These are phyloP conservation scores for Fragaria ananassa DNA, from an alignment of 306 rosid genomes.

Conservation along the genomic window DNA sequence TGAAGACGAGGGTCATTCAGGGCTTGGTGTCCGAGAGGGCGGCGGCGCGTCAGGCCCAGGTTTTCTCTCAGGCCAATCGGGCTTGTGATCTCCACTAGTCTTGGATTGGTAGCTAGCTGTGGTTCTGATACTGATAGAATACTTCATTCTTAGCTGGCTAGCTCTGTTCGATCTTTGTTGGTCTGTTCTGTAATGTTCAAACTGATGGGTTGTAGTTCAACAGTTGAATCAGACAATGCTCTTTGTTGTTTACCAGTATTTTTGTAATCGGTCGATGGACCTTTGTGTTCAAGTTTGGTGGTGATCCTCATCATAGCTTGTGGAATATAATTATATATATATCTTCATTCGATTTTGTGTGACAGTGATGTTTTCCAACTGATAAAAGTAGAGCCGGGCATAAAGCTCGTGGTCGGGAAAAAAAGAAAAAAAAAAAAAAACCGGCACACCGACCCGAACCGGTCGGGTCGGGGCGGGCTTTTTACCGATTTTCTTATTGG, in stretches of 20 bases:
- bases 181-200: background rate
- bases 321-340: background rate
- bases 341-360: too few species aligned
- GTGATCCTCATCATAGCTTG: background rate
- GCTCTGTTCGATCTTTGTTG: background rate
- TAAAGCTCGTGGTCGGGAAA: too few species aligned
- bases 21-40: conserved; percentile 56
- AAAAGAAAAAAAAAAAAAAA: too few species aligned
- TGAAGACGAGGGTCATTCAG: conserved; percentile 74
- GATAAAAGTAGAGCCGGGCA: too few species aligned
- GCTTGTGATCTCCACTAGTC: conserved; percentile 43
- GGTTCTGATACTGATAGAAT: background rate
- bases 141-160: conserved; percentile 6
- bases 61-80: conserved; percentile 57
- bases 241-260: background rate
- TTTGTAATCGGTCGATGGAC: background rate
- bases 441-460: too few species aligned
- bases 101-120: background rate
- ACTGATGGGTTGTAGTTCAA: background rate
- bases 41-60: conserved; percentile 56
- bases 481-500: too few species aligned
- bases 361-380: too few species aligned
- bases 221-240: background rate
- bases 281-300: background rate
- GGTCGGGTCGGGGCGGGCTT: too few species aligned